These are phyloP conservation scores for Pyrenula aspistea DNA, from an alignment of 495 filamentous ascomycete species.

Conservation along the genomic window DNA sequence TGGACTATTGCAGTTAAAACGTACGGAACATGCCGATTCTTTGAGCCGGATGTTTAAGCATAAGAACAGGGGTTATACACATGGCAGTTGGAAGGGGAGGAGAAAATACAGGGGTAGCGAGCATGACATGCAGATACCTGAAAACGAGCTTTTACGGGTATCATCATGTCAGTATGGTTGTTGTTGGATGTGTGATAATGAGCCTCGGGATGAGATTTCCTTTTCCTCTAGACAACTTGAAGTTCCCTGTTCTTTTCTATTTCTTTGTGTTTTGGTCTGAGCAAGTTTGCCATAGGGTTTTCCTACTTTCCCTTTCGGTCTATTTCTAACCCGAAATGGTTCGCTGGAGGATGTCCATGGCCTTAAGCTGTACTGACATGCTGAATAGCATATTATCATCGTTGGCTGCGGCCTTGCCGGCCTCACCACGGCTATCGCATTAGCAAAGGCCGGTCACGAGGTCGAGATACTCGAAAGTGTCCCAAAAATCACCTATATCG, in stretches of 20 bases:
- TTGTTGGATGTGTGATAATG: not conserved
- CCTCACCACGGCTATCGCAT: not conserved
- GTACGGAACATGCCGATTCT: not conserved
- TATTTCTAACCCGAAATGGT: not conserved
- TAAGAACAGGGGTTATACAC: not conserved
- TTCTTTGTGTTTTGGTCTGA: not conserved
- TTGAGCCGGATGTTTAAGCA: not conserved
- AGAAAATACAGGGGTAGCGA: not conserved
- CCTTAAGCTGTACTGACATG: not conserved
- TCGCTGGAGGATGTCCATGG: not conserved
- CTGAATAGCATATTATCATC: constrained; percentile 7
- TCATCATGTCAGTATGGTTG: not conserved
- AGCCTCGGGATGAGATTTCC: not conserved
- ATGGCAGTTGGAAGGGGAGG: not conserved
- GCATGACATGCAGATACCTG: not conserved
- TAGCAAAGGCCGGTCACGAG: not conserved
- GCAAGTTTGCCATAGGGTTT: not conserved
- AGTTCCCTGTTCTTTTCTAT: not conserved
- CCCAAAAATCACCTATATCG: not conserved
- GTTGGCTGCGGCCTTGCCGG: not conserved
- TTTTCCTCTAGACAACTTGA: not conserved
- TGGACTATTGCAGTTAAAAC: not conserved
- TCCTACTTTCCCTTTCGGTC: not conserved
- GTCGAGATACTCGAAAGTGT: not conserved
- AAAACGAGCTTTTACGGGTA: not conserved